A percentile compares a stretch with the other conserved stretches of the same genome.
Evolutionary conservation across 495 filamentous ascomycete genomes (phyloP).

Genomic region (Penicillium desertorum): DNA sequence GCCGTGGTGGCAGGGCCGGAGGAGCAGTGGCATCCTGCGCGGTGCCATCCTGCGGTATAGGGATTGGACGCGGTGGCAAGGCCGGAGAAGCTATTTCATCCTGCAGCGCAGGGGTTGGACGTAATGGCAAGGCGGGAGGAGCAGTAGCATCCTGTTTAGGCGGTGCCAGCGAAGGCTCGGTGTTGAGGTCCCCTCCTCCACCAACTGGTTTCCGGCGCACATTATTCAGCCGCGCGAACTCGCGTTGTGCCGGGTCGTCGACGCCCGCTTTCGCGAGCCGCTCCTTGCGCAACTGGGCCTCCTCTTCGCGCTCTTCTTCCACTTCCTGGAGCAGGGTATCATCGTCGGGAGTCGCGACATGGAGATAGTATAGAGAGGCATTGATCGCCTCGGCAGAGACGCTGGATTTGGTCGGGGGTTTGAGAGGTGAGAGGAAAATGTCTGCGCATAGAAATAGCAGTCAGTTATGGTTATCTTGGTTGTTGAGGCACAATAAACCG

Average conservation of each 20-base stretch:
- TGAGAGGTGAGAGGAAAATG: conserved; percentile 88
- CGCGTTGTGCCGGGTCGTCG: conserved; percentile 27
- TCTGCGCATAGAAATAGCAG: conserved; percentile 50
- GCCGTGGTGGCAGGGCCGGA: conserved; percentile 21
- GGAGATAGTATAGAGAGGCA: conserved; percentile 86
- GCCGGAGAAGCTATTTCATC: not conserved
- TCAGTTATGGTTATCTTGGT: conserved; percentile 21
- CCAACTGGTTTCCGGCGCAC: conserved; percentile 46
- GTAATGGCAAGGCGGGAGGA: conserved; percentile 19
- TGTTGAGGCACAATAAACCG: conserved; percentile 10
- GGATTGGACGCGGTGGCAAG: not conserved
- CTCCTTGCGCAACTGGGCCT: conserved; percentile 50
- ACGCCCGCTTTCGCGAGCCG: conserved; percentile 24
- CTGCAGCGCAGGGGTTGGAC: conserved; percentile 18
- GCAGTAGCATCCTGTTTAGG: conserved; percentile 19
- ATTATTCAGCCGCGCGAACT: conserved; percentile 42
- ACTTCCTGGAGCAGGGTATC: conserved; percentile 51
- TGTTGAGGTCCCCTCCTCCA: conserved; percentile 14
- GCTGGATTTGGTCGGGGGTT: conserved; percentile 75
- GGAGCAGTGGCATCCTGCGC: not conserved
- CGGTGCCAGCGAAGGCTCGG: conserved; percentile 16
- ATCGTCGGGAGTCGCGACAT: conserved; percentile 67
- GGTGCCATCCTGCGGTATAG: not conserved
- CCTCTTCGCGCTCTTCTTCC: conserved; percentile 40
- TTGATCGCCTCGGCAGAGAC: conserved; percentile 85